Percentiles rank a stretch among this genome's conserved stretches.
These are phyloP conservation scores for Extremus antarcticus DNA, from an alignment of 495 filamentous ascomycete species.

Conservation along the genomic window DNA sequence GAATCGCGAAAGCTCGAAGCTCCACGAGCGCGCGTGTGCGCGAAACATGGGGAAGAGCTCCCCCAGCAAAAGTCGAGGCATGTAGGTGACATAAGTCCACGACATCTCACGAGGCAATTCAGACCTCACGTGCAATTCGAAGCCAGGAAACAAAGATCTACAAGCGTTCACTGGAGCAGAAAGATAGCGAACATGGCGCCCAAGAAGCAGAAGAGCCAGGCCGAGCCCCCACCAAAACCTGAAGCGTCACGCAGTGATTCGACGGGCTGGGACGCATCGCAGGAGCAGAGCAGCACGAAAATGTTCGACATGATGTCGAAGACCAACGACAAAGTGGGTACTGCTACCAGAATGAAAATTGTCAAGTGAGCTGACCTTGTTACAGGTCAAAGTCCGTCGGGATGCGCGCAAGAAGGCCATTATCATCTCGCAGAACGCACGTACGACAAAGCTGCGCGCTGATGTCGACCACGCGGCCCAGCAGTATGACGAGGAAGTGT, in stretches of 20 bases:
- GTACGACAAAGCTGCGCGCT: background rate
- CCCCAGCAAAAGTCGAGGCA: too few species aligned
- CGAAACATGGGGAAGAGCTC: too few species aligned
- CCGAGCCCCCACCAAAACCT: background rate
- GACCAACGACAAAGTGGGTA: background rate
- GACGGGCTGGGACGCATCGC: background rate
- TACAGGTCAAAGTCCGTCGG: constrained; percentile 6
- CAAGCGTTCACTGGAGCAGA: background rate
- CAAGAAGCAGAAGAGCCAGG: background rate
- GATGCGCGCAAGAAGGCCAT: constrained; percentile 1
- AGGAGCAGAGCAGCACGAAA: background rate
- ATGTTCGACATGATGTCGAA: background rate
- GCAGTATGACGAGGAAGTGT: constrained; percentile 1
- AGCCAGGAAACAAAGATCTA: background rate
- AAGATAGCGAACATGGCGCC: constrained; percentile 1
- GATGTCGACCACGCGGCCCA: background rate
- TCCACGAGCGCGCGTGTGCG: too few species aligned
- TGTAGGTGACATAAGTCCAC: too few species aligned
- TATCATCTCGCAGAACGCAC: background rate
- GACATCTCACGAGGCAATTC: background rate
- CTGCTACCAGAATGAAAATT: background rate
- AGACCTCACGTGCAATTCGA: background rate
- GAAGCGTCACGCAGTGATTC: background rate
- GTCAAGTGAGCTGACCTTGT: background rate
- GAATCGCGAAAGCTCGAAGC: too few species aligned